Base-by-base conservation (phyloP, 2,329 filamentous ascomycete genomes). In the Trichophyton rubrum region DNA sequence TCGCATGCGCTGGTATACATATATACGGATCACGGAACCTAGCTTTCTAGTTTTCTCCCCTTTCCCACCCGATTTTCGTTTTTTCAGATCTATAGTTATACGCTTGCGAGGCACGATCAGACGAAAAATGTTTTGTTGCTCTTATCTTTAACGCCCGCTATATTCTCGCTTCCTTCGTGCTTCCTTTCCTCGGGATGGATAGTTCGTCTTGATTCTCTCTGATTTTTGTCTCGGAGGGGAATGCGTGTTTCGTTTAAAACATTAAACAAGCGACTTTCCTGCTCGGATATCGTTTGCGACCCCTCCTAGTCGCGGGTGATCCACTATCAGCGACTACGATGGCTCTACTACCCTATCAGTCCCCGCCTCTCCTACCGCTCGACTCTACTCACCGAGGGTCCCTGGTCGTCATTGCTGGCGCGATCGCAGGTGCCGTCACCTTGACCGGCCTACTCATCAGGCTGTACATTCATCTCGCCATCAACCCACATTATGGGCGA, bases 351-450 rank as follows among this genome's bases (percentile, higher is more conserved):
- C 70, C 24, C 70, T 71, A 45, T 68, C 73, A 55, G 60, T 70
- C 69, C 38, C 69, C 70, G 49, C 72, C 71, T 49, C 71, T 73
- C 45, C 69, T 74, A 60, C 68, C 72, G 22, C 69, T 76, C n/a
- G 73, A 74, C 57, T 68, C 70, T 20, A 63, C 65, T 35, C 74
- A 77, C 61, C 72, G 74, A 65, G 72, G 71, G 9, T 74, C 72
- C 9, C 68, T 70, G 64, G 67, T 76, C 9, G 72, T 75, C 17
- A 72, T 76, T 40, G 68, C 70, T 7, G 68, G 68, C 4, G 72
- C 73, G 8, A 59, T 76, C n/a, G 72, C 73, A 1, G 66, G 75
- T 59, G 68, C 69, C 13, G 61, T 73, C 5, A 70, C 73, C 40
- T 62, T 75, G 22, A 67, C 72, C 8, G 70, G 70, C 56, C 69